These are phyloP conservation scores for Entomophthora muscae DNA, from an alignment of 371 early-diverging fungal species.

Conservation along the genomic window DNA sequence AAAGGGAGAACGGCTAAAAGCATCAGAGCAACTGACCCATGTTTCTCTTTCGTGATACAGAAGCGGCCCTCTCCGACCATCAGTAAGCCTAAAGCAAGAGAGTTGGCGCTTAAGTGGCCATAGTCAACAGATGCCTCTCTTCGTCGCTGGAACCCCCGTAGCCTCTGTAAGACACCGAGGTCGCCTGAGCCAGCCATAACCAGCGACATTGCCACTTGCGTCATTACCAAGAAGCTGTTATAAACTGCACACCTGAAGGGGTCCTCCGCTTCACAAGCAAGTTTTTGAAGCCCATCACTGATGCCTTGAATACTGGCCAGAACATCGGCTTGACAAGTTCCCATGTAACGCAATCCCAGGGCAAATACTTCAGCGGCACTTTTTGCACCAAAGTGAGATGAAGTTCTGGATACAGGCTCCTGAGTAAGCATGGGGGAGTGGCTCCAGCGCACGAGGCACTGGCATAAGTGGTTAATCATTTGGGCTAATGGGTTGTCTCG, in stretches of 20 bases:
- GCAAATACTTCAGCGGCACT: background rate
- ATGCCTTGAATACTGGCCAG: background rate
- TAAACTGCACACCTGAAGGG: background rate
- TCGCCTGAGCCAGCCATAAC: background rate
- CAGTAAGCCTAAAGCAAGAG: background rate
- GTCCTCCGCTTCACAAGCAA: background rate
- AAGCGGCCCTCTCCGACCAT: background rate
- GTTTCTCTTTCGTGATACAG: background rate
- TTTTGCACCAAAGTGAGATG: background rate
- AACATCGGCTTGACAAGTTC: background rate
- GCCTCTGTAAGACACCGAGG: background rate
- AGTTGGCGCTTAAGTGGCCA: background rate
- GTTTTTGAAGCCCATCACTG: background rate
- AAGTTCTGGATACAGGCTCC: background rate
- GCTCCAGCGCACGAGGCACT: background rate
- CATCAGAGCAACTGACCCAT: background rate
- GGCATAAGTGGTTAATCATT: background rate
- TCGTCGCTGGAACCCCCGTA: background rate
- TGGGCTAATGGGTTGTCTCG: background rate
- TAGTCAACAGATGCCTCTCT: background rate
- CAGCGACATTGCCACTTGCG: background rate
- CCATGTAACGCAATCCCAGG: background rate
- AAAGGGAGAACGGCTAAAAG: background rate
- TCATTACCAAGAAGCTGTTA: background rate
- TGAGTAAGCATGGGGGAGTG: background rate